Evolutionary conservation across 2,329 filamentous ascomycete genomes (phyloP).

Genomic region (Colletotrichum phormii): DNA sequence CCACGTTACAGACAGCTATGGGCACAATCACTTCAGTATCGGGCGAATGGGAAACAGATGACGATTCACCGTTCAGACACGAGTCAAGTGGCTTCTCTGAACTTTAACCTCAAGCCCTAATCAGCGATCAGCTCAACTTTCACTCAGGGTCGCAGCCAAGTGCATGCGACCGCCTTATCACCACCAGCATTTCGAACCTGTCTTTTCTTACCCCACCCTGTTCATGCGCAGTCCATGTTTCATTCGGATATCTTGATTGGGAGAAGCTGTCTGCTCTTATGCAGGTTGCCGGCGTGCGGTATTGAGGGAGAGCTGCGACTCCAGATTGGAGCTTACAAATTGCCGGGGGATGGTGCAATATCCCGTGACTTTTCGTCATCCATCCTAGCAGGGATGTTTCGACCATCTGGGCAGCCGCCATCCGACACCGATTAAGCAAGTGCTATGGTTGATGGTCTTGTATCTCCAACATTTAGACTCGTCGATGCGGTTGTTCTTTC

Average conservation of each 20-base stretch:
- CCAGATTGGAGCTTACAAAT: constrained; percentile 56
- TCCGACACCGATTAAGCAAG: constrained; percentile 33
- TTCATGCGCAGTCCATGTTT: constrained; percentile 36
- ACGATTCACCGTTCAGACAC: constrained; percentile 14
- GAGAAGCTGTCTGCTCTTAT: constrained; percentile 39
- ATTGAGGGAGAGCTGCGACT: constrained; percentile 39
- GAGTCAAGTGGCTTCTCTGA: constrained; percentile 27
- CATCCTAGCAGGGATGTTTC: constrained; percentile 37
- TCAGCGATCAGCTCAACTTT: constrained; percentile 16
- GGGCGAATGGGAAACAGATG: neutral
- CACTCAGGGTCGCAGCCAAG: constrained; percentile 28
- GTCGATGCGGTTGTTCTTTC: constrained; percentile 25
- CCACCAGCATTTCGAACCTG: constrained; percentile 20
- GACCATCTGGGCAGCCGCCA: constrained; percentile 34
- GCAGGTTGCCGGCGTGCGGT: constrained; percentile 35
- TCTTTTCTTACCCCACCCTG: constrained; percentile 32
- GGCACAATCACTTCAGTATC: neutral
- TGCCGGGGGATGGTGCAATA: constrained; percentile 68
- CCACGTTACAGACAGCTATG: neutral
- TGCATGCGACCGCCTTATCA: constrained; percentile 29
- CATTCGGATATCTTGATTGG: constrained; percentile 45
- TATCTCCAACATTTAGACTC: constrained; percentile 29
- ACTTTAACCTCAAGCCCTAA: constrained; percentile 11
- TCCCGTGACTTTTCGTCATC: constrained; percentile 62
- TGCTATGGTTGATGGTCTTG: constrained; percentile 25